A percentile compares a stretch with the other conserved stretches of the same genome.
phyloP scores from a whole-genome alignment of 345 rosid genomes.

The Gossypium ekmanianum region DNA sequence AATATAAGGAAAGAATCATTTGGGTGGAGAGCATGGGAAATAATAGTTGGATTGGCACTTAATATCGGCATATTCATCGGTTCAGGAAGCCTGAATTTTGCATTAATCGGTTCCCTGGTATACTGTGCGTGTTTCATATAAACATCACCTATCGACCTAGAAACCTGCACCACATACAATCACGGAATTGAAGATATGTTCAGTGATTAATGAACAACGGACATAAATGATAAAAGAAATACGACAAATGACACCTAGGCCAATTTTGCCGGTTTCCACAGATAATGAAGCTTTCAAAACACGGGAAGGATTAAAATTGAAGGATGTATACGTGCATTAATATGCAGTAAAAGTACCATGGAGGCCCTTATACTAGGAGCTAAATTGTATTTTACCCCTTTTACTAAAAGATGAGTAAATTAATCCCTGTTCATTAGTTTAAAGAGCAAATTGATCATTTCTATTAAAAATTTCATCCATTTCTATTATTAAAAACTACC shows the following conservation, averaged over 20 bases:
- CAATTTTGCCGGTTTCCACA: background rate
- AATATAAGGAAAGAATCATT: constrained; percentile 84
- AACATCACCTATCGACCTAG: constrained; percentile 79
- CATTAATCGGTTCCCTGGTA: constrained; percentile 57
- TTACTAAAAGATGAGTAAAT: no score
- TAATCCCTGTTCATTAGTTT: no score
- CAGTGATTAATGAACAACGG: background rate
- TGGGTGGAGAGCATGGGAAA: constrained; percentile 63
- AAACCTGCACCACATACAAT: constrained; percentile 53
- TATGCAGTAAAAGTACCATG: background rate
- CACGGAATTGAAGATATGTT: constrained; percentile 1
- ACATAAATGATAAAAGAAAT: background rate
- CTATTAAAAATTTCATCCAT: no score
- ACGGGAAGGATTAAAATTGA: background rate
- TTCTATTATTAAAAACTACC: no score
- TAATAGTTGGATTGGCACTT: constrained; percentile 65
- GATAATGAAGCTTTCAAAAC: background rate
- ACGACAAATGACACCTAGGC: background rate
- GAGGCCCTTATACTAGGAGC: no score
- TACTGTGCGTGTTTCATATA: constrained; percentile 69
- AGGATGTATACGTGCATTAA: background rate
- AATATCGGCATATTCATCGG: constrained; percentile 71
- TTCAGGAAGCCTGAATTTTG: constrained; percentile 74
- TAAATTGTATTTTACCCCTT: no score
- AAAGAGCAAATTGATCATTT: no score